Percentiles rank a stretch among this genome's conserved stretches.
Evolutionary conservation across 768 basidiomycete species (phyloP).

Genomic region (Suillus americanus): DNA sequence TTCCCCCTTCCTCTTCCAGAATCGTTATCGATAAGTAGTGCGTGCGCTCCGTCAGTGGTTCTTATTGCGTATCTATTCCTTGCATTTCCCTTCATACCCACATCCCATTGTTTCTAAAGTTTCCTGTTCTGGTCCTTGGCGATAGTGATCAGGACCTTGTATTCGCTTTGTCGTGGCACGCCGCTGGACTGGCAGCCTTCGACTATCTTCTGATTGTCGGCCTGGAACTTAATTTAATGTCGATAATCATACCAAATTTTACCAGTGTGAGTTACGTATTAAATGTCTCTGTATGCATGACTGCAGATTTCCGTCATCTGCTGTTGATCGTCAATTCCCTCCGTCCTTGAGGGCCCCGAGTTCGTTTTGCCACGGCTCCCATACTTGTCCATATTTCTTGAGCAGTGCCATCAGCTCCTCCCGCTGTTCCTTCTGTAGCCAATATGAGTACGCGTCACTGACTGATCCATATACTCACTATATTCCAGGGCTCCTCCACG

Average conservation of each 20-base stretch:
- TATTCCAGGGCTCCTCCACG: constrained; percentile 81
- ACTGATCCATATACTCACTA: constrained; percentile 50
- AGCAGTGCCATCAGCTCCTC: constrained; percentile 74
- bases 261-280: neutral
- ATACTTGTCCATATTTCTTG: constrained; percentile 82
- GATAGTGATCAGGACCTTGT: constrained; percentile 4
- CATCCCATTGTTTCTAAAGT: neutral
- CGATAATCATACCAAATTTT: neutral
- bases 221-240: neutral
- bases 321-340: too few species aligned
- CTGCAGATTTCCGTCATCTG: too few species aligned
- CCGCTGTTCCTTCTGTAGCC: constrained; percentile 72
- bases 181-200: constrained; percentile 4
- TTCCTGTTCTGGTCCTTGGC: neutral
- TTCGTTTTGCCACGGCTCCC: constrained; percentile 86
- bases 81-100: constrained; percentile 6
- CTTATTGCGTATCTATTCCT: constrained; percentile 9
- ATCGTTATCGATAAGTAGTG: neutral
- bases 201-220: neutral
- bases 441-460: neutral
- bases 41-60: neutral
- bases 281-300: neutral
- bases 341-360: constrained; percentile 71
- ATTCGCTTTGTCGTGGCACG: constrained; percentile 1
- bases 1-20: neutral